Conservation (phyloP, 768 basidiomycete genomes). For the Collybia sordida region DNA sequence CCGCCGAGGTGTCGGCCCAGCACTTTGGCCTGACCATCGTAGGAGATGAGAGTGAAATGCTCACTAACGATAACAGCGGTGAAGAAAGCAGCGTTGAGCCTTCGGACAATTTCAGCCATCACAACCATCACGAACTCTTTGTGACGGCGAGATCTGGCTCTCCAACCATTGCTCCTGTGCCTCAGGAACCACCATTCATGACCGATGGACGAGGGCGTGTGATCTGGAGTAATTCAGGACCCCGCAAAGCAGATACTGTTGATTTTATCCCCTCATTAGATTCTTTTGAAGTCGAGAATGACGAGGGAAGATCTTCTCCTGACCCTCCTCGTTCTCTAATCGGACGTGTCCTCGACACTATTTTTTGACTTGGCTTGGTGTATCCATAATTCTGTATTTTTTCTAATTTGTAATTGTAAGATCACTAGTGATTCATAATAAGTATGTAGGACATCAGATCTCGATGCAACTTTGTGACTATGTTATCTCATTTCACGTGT, state of each 20-base stretch:
- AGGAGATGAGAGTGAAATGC: slow-evolving; percentile 4
- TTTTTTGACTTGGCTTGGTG: slow-evolving; percentile 10
- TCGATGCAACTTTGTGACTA: too few species aligned
- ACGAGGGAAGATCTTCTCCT: slow-evolving; percentile 9
- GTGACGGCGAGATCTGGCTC: background rate
- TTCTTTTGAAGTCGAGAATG: slow-evolving; percentile 8
- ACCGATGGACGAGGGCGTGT: slow-evolving; percentile 68
- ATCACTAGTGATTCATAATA: too few species aligned
- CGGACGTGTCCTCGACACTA: slow-evolving; percentile 22
- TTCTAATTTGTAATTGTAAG: too few species aligned
- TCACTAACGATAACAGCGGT: background rate
- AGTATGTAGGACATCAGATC: too few species aligned
- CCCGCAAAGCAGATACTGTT: slow-evolving; percentile 9
- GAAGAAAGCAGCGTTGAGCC: background rate
- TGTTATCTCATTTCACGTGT: too few species aligned
- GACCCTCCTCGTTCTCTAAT: slow-evolving; percentile 19
- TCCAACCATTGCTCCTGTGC: background rate
- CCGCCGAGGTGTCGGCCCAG: slow-evolving; percentile 1
- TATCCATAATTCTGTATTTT: too few species aligned
- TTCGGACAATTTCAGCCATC: background rate
- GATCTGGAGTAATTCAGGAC: slow-evolving; percentile 35
- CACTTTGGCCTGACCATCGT: slow-evolving; percentile 14
- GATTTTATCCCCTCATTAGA: slow-evolving; percentile 5
- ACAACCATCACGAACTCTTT: background rate
- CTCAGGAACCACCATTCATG: slow-evolving; percentile 48